Evolutionary conservation across 139 green algal genomes (phyloP).

Genomic region (Picochlorum sp.): DNA sequence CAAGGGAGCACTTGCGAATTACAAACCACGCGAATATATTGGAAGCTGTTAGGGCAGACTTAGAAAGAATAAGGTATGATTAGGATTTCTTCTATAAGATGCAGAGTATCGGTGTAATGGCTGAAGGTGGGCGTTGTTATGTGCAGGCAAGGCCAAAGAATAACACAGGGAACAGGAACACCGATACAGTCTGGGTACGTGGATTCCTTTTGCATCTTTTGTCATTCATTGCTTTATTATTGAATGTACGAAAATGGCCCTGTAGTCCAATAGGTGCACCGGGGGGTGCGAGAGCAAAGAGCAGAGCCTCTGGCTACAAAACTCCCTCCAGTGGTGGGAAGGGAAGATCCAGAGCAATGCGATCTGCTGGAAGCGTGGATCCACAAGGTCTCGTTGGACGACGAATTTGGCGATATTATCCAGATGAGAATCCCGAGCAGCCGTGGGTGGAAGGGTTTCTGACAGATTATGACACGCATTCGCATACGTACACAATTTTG

Average conservation of each 20-base stretch:
- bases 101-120: background rate
- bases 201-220: background rate
- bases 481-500: slow-evolving; percentile 19
- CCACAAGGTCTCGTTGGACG: slow-evolving; percentile 11
- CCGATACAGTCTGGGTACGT: background rate
- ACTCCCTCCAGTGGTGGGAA: background rate
- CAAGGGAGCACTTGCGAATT: background rate
- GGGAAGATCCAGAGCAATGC: background rate
- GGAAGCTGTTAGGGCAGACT: slow-evolving; percentile 5
- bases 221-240: background rate
- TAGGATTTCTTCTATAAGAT: background rate
- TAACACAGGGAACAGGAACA: background rate
- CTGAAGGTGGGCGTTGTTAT: background rate
- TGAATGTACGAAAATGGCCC: background rate
- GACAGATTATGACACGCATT: slow-evolving; percentile 29
- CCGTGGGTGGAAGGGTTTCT: slow-evolving; percentile 39
- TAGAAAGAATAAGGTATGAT: slow-evolving; percentile 11
- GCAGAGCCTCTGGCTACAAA: background rate
- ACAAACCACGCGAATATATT: slow-evolving; percentile 12
- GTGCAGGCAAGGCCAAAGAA: slow-evolving; percentile 2
- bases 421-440: slow-evolving; percentile 3
- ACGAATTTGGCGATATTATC: slow-evolving; percentile 16
- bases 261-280: slow-evolving; percentile 1
- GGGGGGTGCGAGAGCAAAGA: background rate
- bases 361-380: slow-evolving; percentile 2